phyloP scores from a whole-genome alignment of 176 grass and related monocot genomes.

The Hsuehochloa calcarea region DNA sequence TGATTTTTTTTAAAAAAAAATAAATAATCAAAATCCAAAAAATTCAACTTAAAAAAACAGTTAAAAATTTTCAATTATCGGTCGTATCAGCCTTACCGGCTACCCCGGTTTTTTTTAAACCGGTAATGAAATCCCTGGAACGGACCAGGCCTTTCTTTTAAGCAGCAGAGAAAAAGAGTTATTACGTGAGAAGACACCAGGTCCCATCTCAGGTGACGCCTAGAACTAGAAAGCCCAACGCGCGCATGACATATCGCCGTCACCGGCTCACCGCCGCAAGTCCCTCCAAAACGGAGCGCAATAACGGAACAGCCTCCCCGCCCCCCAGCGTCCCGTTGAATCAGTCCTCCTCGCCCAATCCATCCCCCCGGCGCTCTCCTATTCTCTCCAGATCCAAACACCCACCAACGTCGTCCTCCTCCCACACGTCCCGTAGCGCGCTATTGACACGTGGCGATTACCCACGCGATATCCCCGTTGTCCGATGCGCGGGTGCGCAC shows the following conservation, averaged over 20 bases:
- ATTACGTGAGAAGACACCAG: background rate
- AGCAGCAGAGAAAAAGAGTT: too few relatives aligned
- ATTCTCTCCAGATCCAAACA: constrained; percentile 11
- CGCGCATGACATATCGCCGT: background rate
- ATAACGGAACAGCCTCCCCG: constrained; percentile 5
- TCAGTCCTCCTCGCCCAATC: background rate
- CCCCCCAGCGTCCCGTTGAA: background rate
- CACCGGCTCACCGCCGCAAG: background rate
- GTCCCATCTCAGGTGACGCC: background rate
- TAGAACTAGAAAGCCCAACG: background rate
- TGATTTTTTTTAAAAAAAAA: too few relatives aligned
- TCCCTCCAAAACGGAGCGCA: constrained; percentile 26
- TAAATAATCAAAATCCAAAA: too few relatives aligned
- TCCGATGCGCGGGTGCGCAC: background rate
- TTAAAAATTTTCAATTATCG: too few relatives aligned
- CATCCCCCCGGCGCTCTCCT: background rate
- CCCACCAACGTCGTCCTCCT: background rate
- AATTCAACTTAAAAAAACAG: too few relatives aligned
- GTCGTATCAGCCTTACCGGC: too few relatives aligned
- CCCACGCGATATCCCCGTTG: background rate
- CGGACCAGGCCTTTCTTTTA: too few relatives aligned
- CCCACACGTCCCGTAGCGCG: background rate
- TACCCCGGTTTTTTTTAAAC: too few relatives aligned
- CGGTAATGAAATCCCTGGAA: too few relatives aligned
- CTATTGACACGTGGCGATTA: constrained; percentile 6